These are phyloP conservation scores for Panicum hallii DNA, from an alignment of 202 grass and related monocot genomes.

Conservation along the genomic window DNA sequence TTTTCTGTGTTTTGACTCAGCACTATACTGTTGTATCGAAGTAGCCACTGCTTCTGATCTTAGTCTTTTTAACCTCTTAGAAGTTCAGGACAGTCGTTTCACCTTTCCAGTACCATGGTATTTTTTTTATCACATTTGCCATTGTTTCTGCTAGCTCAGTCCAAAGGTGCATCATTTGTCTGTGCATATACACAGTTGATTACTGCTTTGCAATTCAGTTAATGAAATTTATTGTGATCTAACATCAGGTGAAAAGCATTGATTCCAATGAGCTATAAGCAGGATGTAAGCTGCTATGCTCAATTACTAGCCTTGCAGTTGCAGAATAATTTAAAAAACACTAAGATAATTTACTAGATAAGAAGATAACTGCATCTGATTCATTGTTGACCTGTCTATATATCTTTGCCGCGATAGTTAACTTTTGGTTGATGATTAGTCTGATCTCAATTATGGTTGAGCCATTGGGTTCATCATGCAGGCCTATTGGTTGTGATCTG, in stretches of 20 bases:
- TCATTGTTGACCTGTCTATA: not conserved
- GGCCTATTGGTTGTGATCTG: not conserved
- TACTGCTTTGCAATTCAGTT: not conserved
- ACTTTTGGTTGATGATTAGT: not conserved
- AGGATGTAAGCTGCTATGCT: not conserved
- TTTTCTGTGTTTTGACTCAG: not conserved
- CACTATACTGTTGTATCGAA: not conserved
- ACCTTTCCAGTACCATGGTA: not conserved
- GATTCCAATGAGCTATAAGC: not conserved
- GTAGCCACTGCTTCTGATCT: not conserved
- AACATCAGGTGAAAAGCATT: not conserved
- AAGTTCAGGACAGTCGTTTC: not conserved
- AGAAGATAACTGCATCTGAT: not conserved
- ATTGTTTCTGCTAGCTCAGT: not conserved
- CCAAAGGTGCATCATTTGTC: not conserved
- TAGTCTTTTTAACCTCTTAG: not conserved
- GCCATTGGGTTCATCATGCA: not conserved
- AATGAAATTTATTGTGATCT: slow-evolving; percentile 1
- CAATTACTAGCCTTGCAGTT: not conserved
- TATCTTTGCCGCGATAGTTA: not conserved
- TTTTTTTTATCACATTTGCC: not conserved
- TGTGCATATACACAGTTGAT: not conserved
- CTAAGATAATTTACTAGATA: not conserved
- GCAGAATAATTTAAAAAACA: not conserved
- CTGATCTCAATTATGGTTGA: not conserved